Conservation (phyloP, 225 moss, liverwort and hornwort genomes). For the Neckera pumila region DNA sequence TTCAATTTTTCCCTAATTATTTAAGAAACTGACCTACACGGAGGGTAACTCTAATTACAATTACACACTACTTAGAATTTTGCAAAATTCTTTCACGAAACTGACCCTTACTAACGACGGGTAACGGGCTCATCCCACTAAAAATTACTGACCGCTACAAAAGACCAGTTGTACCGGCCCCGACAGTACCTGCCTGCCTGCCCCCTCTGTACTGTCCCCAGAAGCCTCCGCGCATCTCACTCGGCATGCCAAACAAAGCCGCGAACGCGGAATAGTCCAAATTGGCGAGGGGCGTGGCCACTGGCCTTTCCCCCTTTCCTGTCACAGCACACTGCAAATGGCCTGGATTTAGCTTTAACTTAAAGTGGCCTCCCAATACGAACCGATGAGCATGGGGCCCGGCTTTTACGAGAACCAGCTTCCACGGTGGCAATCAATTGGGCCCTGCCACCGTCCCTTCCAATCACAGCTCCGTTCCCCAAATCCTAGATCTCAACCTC, state of each 20-base stretch:
- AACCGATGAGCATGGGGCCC: background rate
- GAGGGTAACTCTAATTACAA: no score
- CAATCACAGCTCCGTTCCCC: background rate
- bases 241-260: background rate
- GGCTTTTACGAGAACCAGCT: no score
- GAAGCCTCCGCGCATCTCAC: background rate
- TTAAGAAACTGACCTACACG: no score
- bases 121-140: no score
- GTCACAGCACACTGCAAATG: background rate
- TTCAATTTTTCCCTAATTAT: no score
- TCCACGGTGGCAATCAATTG: background rate
- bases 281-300: background rate
- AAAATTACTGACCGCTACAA: no score
- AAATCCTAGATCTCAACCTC: background rate
- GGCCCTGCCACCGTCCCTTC: background rate
- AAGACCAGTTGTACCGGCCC: background rate
- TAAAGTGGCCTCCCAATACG: background rate
- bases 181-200: background rate
- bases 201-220: accelerated
- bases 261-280: background rate
- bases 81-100: no score
- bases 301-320: background rate
- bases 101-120: no score
- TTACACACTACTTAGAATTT: no score
- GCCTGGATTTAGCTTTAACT: background rate